Conservation (phyloP, 305 asterid species). For the Fraxinus greggii region DNA sequence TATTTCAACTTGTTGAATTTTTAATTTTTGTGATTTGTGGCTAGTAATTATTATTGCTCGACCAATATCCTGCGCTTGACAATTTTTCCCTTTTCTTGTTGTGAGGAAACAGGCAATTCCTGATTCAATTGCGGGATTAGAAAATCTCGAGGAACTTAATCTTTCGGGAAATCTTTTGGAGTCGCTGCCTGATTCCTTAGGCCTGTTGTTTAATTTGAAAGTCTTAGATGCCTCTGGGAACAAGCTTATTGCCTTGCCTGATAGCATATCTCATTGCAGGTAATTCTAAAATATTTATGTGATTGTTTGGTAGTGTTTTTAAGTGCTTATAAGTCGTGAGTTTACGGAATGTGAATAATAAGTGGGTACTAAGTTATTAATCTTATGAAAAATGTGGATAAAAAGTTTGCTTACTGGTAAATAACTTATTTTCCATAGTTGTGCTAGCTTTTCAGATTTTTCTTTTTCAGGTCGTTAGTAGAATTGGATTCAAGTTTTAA, state of each 20-base stretch:
- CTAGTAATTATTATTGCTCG: neutral
- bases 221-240: constrained; percentile 69
- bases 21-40: neutral
- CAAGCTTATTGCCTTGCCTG: constrained; percentile 76
- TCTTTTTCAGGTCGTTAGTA: constrained; percentile 61
- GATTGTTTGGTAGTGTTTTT: neutral
- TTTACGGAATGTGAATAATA: neutral
- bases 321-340: neutral
- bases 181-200: constrained; percentile 77
- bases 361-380: neutral
- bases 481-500: constrained; percentile 80
- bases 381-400: neutral
- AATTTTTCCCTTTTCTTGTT: constrained; percentile 13
- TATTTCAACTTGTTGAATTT: neutral
- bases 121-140: constrained; percentile 78
- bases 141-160: constrained; percentile 78
- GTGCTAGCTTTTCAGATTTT: constrained; percentile 7
- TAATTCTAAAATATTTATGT: constrained; percentile 23
- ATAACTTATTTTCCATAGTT: constrained; percentile 4
- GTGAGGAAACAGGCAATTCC: constrained; percentile 58
- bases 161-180: constrained; percentile 74
- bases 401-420: neutral
- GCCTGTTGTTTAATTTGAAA: constrained; percentile 64
- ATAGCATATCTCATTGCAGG: constrained; percentile 95
- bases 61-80: constrained; percentile 14